A percentile compares a stretch with the other conserved stretches of the same genome.
Evolutionary conservation across 768 basidiomycete species (phyloP).

Genomic region (Cyclocybe aegerita): DNA sequence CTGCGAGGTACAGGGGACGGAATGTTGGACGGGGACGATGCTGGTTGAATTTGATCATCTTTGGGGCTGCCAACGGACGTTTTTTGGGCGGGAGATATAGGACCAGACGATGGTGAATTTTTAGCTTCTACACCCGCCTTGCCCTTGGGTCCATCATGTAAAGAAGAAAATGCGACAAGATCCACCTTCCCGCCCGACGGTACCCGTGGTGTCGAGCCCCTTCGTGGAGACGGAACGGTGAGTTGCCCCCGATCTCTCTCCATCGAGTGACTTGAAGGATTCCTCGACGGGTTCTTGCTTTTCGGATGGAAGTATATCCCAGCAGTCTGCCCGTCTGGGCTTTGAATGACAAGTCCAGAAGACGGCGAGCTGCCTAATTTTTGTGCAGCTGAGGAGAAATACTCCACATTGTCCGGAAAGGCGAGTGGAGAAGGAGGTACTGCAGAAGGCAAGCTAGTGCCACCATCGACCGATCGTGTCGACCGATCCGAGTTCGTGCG

Average conservation of each 20-base stretch:
- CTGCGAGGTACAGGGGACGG: slow-evolving; percentile 13
- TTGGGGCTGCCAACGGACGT: neutral
- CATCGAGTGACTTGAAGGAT: slow-evolving; percentile 37
- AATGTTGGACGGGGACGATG: slow-evolving; percentile 7
- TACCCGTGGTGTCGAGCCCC: slow-evolving; percentile 25
- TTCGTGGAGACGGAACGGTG: slow-evolving; percentile 23
- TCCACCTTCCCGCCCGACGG: slow-evolving; percentile 20
- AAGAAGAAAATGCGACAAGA: slow-evolving; percentile 29
- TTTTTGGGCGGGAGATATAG: neutral
- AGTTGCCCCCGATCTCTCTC: slow-evolving; percentile 48
- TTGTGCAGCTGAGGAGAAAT: slow-evolving; percentile 65
- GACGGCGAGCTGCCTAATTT: slow-evolving; percentile 76
- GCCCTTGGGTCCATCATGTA: slow-evolving; percentile 27
- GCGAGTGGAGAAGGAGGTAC: slow-evolving; percentile 68
- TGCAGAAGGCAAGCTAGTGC: slow-evolving; percentile 23
- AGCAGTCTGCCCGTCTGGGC: slow-evolving; percentile 90
- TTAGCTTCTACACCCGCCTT: neutral
- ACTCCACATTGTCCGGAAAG: slow-evolving; percentile 73
- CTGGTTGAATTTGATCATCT: slow-evolving; percentile 6
- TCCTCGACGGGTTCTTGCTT: slow-evolving; percentile 33
- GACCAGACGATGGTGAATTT: neutral
- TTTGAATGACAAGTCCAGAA: slow-evolving; percentile 87
- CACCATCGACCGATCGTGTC: slow-evolving; percentile 51
- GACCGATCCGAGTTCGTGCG: slow-evolving; percentile 68
- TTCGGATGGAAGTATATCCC: slow-evolving; percentile 95